Evolutionary conservation across 2,329 filamentous ascomycete genomes (phyloP).

Genomic region (Trichoderma oligosporum): DNA sequence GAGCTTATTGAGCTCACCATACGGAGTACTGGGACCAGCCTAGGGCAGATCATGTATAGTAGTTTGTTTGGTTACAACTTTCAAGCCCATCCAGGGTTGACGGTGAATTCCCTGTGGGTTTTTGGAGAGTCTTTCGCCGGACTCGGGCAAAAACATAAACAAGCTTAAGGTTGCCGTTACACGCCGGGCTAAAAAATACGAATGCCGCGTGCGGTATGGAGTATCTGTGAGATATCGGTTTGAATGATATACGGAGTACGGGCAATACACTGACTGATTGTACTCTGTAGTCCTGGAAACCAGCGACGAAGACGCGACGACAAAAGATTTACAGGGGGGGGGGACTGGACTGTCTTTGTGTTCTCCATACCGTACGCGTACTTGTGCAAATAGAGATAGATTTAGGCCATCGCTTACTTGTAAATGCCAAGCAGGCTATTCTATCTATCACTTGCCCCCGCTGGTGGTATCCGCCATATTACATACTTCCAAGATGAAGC

Average conservation of each 20-base stretch:
- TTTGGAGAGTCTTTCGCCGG: neutral
- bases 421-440: constrained; percentile 15
- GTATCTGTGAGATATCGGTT: neutral
- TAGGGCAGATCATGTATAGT: neutral
- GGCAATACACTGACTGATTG: too few relatives aligned
- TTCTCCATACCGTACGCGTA: too few relatives aligned
- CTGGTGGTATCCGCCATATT: constrained; percentile 1
- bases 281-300: too few relatives aligned
- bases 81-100: neutral
- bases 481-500: neutral
- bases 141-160: constrained; percentile 7
- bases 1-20: constrained; percentile 1
- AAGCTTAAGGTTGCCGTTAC: constrained; percentile 9
- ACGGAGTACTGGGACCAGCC: constrained; percentile 5
- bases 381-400: too few relatives aligned
- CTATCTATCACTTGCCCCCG: constrained; percentile 9
- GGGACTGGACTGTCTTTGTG: too few relatives aligned
- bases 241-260: too few relatives aligned
- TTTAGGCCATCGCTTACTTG: constrained; percentile 12
- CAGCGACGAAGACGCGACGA: neutral
- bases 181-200: neutral
- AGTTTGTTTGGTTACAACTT: too few relatives aligned
- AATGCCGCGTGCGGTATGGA: neutral
- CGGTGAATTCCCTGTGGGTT: neutral
- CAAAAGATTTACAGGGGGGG: too few relatives aligned